A percentile compares a stretch with the other conserved stretches of the same genome.
Evolutionary conservation across 2,329 filamentous ascomycete genomes (phyloP).

Genomic region (Cladosporium sp.): DNA sequence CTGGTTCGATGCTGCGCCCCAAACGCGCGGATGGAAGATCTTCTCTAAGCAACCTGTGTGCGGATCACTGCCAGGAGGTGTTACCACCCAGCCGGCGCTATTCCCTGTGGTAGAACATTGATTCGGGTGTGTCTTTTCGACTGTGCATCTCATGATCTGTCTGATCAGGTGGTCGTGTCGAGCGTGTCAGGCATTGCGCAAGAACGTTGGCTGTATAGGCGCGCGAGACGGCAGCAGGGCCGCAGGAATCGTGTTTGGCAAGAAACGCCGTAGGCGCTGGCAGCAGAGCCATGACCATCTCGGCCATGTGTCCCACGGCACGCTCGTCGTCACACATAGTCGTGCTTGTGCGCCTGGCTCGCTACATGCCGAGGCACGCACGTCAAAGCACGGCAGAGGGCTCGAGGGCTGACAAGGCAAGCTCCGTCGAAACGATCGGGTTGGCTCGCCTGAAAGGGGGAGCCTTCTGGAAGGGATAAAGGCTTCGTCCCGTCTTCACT

Average conservation of each 20-base stretch:
- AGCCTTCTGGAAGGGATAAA: constrained; percentile 8
- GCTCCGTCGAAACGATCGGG: too few relatives aligned
- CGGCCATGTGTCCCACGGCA: too few relatives aligned
- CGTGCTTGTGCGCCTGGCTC: neutral
- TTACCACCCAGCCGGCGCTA: constrained; percentile 9
- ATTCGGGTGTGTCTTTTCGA: neutral
- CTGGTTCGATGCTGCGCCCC: constrained; percentile 7
- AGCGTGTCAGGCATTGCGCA: too few relatives aligned
- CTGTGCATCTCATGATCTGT: neutral
- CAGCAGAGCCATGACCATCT: too few relatives aligned
- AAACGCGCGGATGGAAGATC: constrained; percentile 11
- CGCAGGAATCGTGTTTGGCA: too few relatives aligned
- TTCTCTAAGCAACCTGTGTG: constrained; percentile 1
- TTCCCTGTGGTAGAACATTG: constrained; percentile 9
- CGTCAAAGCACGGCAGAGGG: too few relatives aligned
- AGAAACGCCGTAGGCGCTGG: too few relatives aligned
- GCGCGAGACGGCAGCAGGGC: too few relatives aligned
- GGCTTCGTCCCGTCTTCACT: constrained; percentile 8
- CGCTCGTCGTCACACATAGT: too few relatives aligned
- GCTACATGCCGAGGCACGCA: neutral
- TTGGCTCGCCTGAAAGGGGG: neutral
- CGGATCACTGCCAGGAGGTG: constrained; percentile 9
- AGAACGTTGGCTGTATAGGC: too few relatives aligned
- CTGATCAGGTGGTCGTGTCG: too few relatives aligned
- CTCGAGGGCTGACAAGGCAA: neutral